A percentile compares a stretch with the other conserved stretches of the same genome.
These are phyloP conservation scores for Boletus mariae DNA, from an alignment of 1,284 basidiomycete species.

Conservation along the genomic window DNA sequence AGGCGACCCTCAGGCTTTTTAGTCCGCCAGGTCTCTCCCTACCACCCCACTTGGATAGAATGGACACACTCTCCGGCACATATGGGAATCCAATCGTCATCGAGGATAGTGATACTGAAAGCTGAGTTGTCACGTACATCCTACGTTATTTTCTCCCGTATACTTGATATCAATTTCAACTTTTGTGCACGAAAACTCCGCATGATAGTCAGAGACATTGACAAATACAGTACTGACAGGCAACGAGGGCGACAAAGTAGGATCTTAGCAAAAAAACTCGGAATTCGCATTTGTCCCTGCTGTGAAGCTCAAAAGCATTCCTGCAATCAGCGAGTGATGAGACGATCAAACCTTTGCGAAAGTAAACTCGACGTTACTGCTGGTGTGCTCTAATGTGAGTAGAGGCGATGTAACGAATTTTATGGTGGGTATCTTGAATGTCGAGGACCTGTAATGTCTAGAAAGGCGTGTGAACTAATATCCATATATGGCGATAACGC, in stretches of 20 bases:
- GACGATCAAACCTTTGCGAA: no score
- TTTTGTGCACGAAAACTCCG: not conserved
- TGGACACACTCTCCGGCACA: conserved; percentile 7
- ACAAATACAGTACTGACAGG: no score
- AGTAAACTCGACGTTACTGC: no score
- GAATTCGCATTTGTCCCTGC: no score
- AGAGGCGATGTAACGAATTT: no score
- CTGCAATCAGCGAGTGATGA: no score
- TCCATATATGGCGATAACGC: not conserved
- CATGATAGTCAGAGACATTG: not conserved
- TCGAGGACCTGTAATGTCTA: no score
- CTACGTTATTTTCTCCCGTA: not conserved
- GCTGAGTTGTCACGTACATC: conserved; percentile 1
- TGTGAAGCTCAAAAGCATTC: no score
- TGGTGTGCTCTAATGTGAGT: no score
- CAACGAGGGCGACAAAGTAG: no score
- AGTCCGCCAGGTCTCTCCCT: conserved; percentile 5
- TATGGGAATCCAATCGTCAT: conserved; percentile 24
- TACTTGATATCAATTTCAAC: not conserved
- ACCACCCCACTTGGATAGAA: conserved; percentile 2
- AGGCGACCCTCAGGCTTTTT: not conserved
- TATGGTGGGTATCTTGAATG: no score
- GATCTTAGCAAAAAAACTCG: no score
- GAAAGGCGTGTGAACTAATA: conserved; percentile 3
- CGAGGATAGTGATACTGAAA: conserved; percentile 21